Percentiles rank a stretch among this genome's conserved stretches.
Evolutionary conservation across 257 asterid genomes (phyloP).

Genomic region (Fraxinus cuspidata): DNA sequence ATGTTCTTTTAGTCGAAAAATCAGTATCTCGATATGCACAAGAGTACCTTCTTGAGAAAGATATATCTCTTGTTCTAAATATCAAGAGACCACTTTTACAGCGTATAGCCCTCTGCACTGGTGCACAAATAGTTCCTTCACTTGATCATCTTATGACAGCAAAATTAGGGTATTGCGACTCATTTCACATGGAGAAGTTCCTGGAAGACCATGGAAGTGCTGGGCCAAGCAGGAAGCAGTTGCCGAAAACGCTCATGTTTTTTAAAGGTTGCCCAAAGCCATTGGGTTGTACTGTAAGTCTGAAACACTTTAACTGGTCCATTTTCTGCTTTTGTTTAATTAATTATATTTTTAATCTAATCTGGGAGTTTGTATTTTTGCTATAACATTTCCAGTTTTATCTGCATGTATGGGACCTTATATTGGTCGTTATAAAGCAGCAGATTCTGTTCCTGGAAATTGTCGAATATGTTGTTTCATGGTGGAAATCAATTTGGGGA

Average conservation of each 20-base stretch:
- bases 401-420: constrained; percentile 23
- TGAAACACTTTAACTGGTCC: constrained; percentile 25
- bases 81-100: constrained; percentile 77
- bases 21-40: constrained; percentile 83
- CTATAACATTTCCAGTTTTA: constrained; percentile 9
- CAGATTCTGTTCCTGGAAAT: neutral
- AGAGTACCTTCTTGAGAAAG: constrained; percentile 79
- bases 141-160: constrained; percentile 65
- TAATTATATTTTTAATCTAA: neutral
- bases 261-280: constrained; percentile 88
- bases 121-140: constrained; percentile 73
- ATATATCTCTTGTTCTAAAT: constrained; percentile 78
- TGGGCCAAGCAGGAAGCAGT: constrained; percentile 66
- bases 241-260: constrained; percentile 74
- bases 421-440: neutral
- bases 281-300: constrained; percentile 78
- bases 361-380: neutral
- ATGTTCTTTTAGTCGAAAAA: constrained; percentile 72
- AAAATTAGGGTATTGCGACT: constrained; percentile 70
- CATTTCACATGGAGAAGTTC: constrained; percentile 71
- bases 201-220: constrained; percentile 76
- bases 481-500: neutral
- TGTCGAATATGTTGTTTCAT: neutral
- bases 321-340: constrained; percentile 19
- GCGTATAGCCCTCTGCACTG: constrained; percentile 83